Conservation (phyloP, 192 early-diverging fungal genomes). For the Coemansia sp. region DNA sequence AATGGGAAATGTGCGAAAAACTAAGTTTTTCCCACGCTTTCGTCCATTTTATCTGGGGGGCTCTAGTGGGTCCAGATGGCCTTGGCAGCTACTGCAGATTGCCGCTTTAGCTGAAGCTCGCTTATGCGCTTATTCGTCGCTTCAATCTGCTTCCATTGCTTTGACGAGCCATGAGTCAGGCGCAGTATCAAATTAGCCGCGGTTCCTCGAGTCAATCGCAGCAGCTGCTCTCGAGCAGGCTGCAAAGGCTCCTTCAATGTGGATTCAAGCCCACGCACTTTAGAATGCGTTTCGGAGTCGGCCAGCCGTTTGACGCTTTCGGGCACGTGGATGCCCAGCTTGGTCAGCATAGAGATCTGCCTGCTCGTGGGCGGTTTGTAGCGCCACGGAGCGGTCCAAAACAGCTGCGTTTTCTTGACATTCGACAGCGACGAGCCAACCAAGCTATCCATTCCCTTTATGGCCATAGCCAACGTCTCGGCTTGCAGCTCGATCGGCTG, state of each 20-base stretch:
- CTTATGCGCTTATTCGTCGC: neutral
- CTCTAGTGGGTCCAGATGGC: too few relatives aligned
- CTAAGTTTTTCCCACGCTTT: too few relatives aligned
- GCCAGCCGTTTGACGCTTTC: neutral
- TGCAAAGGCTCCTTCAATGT: too few relatives aligned
- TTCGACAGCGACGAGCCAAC: conserved; percentile 21
- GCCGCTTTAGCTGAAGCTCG: neutral
- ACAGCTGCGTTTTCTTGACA: conserved; percentile 3
- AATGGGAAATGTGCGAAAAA: too few relatives aligned
- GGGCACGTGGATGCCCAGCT: conserved; percentile 35
- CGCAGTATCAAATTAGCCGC: conserved; percentile 69
- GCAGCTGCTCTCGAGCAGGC: neutral
- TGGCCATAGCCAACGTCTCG: conserved; percentile 54
- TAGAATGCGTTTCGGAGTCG: neutral
- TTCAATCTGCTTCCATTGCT: conserved; percentile 45
- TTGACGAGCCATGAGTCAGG: conserved; percentile 54
- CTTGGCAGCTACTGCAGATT: neutral
- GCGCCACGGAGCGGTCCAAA: conserved; percentile 59
- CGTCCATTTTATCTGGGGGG: too few relatives aligned
- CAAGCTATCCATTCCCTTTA: conserved; percentile 67
- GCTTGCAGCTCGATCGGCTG: conserved; percentile 9
- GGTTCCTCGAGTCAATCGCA: conserved; percentile 58
- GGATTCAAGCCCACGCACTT: too few relatives aligned
- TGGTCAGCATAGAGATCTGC: conserved; percentile 55
- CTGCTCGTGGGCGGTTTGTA: conserved; percentile 46